A percentile compares a stretch with the other conserved stretches of the same genome.
phyloP scores from a whole-genome alignment of 2,329 filamentous ascomycete species.

The Beauveria asiatica region DNA sequence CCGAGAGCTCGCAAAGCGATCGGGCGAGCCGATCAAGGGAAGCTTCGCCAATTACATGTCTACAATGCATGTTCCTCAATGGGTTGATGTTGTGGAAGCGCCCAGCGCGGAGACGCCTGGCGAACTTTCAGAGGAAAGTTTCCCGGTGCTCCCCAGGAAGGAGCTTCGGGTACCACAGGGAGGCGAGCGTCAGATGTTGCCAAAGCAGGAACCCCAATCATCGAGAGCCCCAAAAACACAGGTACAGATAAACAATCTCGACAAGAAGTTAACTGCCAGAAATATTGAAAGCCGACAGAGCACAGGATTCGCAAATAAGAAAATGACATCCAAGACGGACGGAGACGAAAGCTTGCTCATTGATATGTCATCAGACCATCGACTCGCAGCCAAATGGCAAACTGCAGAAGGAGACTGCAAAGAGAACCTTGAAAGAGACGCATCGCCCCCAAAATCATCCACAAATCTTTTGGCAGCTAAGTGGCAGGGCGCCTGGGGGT shows the following conservation, averaged over 20 bases:
- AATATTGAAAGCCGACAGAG: background rate
- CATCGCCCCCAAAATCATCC: background rate
- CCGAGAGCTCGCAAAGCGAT: constrained; percentile 19
- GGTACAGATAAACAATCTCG: background rate
- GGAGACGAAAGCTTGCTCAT: background rate
- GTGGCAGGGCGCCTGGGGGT: constrained; percentile 5
- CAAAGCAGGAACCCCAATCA: background rate
- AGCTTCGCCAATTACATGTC: constrained; percentile 22
- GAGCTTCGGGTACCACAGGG: background rate
- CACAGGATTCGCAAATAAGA: background rate
- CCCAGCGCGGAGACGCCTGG: background rate
- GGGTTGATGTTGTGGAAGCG: background rate
- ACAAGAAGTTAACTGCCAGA: background rate
- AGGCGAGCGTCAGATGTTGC: background rate
- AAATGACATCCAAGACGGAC: background rate
- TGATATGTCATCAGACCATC: background rate
- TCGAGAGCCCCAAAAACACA: background rate
- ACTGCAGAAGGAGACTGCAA: background rate
- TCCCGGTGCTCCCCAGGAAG: background rate
- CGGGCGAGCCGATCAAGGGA: constrained; percentile 20
- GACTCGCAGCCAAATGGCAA: background rate
- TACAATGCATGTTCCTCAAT: background rate
- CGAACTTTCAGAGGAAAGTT: background rate
- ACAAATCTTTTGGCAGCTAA: background rate
- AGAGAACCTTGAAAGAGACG: background rate